Conservation (phyloP, 1,284 basidiomycete species). For the Irpex lacteus region DNA sequence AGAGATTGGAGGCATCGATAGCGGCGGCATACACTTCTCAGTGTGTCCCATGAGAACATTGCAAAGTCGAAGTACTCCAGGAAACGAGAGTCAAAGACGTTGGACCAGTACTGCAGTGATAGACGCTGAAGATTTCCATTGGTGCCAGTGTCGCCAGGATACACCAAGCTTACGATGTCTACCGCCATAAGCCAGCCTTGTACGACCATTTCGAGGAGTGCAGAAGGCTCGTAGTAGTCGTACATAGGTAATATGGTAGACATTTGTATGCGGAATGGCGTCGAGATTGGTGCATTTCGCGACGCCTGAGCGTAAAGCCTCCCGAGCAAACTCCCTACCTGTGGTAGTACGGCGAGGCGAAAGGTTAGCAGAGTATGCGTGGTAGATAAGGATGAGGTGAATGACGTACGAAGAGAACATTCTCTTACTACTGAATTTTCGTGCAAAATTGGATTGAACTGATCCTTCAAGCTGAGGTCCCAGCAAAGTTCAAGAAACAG, state of each 20-base stretch:
- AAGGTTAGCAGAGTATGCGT: neutral
- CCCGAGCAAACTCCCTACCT: neutral
- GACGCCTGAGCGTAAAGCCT: neutral
- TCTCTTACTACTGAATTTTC: neutral
- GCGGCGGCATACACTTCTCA: neutral
- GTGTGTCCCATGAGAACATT: neutral
- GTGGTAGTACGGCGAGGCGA: neutral
- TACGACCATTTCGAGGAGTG: neutral
- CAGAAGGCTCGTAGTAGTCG: neutral
- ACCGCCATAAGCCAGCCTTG: neutral
- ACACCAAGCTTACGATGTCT: neutral
- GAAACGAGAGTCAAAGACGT: neutral
- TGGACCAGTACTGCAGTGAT: neutral
- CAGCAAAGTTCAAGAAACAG: neutral
- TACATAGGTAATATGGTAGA: neutral
- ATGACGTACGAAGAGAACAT: neutral
- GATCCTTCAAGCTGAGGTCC: neutral
- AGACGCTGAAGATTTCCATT: neutral
- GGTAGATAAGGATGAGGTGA: neutral
- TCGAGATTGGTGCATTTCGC: neutral
- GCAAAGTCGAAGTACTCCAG: neutral
- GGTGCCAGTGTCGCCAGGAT: neutral
- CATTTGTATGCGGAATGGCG: neutral
- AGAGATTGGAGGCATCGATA: neutral
- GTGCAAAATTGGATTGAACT: neutral